Conservation (phyloP, 2,329 filamentous ascomycete genomes). For the Colletotrichum sublineola region DNA sequence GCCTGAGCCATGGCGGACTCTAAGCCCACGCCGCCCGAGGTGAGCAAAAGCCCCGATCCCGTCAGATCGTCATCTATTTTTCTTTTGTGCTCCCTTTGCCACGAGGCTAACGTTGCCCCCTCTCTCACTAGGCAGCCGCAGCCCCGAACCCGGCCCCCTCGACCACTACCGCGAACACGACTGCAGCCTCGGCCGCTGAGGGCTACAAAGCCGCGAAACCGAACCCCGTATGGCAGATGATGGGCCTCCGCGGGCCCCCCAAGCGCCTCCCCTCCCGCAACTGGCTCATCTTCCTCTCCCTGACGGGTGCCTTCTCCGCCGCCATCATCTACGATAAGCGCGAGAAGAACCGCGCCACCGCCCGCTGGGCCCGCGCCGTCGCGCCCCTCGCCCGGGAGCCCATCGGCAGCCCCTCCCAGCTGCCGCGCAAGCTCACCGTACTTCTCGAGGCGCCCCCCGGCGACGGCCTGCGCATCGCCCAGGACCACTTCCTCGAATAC, state of each 20-base stretch:
- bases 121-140: constrained; percentile 21
- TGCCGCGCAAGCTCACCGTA: constrained; percentile 87
- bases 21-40: constrained; percentile 44
- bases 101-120: constrained; percentile 21
- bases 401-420: constrained; percentile 74
- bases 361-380: constrained; percentile 88
- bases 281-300: constrained; percentile 93
- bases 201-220: constrained; percentile 61
- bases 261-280: constrained; percentile 92
- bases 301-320: constrained; percentile 82
- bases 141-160: constrained; percentile 10
- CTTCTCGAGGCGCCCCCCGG: constrained; percentile 89
- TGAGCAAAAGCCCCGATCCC: constrained; percentile 6
- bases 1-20: constrained; percentile 43
- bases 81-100: neutral
- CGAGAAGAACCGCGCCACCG: constrained; percentile 86
- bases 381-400: constrained; percentile 85
- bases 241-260: constrained; percentile 87
- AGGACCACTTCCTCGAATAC: constrained; percentile 96
- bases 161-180: constrained; percentile 42
- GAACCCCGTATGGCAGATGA: constrained; percentile 82
- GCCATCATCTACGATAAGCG: constrained; percentile 93
- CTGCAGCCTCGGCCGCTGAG: constrained; percentile 46
- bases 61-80: neutral
- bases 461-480: constrained; percentile 85